Conservation (phyloP, 345 rosid species). For the Syzygium oleosum region DNA sequence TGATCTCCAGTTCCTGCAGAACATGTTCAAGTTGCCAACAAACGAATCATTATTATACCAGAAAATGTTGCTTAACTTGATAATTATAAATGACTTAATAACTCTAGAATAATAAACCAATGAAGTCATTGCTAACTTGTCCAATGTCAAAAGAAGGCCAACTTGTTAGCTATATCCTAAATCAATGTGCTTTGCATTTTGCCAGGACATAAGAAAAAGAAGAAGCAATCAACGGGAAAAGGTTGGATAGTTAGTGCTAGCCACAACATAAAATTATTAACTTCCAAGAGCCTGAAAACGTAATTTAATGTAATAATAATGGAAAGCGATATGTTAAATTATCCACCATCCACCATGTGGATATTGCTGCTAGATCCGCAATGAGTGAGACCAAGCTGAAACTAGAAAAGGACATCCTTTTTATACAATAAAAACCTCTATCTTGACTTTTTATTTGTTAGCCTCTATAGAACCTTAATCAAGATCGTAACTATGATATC, state of each 20-base stretch:
- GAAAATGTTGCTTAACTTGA: neutral
- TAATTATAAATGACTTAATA: neutral
- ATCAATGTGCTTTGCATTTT: neutral
- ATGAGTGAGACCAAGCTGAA: neutral
- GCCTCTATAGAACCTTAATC: neutral
- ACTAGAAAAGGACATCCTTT: neutral
- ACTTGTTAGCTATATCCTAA: neutral
- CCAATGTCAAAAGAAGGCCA: neutral
- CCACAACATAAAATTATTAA: neutral
- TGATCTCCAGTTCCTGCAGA: slow-evolving; percentile 95
- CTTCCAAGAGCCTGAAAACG: neutral
- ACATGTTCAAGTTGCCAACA: neutral
- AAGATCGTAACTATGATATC: neutral
- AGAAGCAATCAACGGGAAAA: neutral
- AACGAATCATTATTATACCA: neutral
- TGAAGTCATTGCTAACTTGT: neutral
- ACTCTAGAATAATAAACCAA: neutral
- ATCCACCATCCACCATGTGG: neutral
- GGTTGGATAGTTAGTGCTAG: neutral
- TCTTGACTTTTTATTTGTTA: neutral
- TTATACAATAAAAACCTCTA: neutral
- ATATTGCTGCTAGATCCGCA: neutral
- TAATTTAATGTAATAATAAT: neutral
- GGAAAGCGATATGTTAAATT: neutral
- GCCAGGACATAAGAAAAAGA: neutral